Evolutionary conservation across 257 asterid genomes (phyloP).

Genomic region (Solanum boliviense): DNA sequence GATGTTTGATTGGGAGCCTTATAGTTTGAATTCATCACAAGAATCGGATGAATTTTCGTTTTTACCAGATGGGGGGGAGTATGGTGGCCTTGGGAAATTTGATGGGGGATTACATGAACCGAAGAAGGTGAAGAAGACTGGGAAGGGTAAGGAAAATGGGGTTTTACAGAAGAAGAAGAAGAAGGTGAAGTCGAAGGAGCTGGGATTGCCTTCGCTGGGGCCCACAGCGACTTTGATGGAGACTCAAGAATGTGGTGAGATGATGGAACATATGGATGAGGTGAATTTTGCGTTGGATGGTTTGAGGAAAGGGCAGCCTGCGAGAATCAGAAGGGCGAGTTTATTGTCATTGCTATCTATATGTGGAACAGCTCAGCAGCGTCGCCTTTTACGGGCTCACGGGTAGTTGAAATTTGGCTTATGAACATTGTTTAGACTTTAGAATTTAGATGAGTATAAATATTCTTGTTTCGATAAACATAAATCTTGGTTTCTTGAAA

Average conservation of each 20-base stretch:
- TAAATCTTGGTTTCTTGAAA: neutral
- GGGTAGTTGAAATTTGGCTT: slow-evolving; percentile 38
- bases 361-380: slow-evolving; percentile 52
- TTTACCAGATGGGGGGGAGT: neutral
- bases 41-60: slow-evolving; percentile 35
- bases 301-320: slow-evolving; percentile 73
- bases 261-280: slow-evolving; percentile 89
- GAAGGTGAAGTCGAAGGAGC: slow-evolving; percentile 32
- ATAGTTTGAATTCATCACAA: slow-evolving; percentile 35
- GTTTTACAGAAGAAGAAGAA: slow-evolving; percentile 35
- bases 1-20: slow-evolving; percentile 25
- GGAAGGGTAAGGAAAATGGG: slow-evolving; percentile 30
- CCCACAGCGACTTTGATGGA: slow-evolving; percentile 69
- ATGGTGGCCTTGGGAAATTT: slow-evolving; percentile 9
- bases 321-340: slow-evolving; percentile 54
- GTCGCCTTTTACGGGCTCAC: slow-evolving; percentile 53
- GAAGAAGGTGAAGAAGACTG: slow-evolving; percentile 30
- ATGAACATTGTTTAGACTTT: neutral
- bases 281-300: slow-evolving; percentile 85
- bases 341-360: slow-evolving; percentile 49
- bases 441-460: neutral
- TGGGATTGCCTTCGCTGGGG: slow-evolving; percentile 17
- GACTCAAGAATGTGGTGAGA: slow-evolving; percentile 84
- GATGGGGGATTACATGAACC: neutral
- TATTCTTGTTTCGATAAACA: neutral